Percentiles rank a stretch among this genome's conserved stretches.
These are phyloP conservation scores for Vigna trinervia DNA, from an alignment of 306 rosid species.

Conservation along the genomic window DNA sequence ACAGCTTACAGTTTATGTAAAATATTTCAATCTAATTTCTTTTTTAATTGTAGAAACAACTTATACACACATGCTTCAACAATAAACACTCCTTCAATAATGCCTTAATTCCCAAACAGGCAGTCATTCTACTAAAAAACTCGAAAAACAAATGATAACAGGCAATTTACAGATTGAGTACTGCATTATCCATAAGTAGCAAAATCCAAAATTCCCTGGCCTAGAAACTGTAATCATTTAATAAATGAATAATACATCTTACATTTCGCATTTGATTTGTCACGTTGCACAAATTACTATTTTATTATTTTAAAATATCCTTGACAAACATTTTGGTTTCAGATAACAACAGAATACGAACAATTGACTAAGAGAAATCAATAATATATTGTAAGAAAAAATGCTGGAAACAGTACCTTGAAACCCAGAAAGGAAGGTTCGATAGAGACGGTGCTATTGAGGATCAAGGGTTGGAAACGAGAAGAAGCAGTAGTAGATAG, in stretches of 20 bases:
- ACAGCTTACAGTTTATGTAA: not conserved
- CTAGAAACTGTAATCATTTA: not conserved
- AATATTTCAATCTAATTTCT: not conserved
- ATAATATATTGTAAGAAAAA: not conserved
- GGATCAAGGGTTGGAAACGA: constrained; percentile 50
- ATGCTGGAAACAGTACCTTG: constrained; percentile 51
- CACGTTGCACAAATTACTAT: not conserved
- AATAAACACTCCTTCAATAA: not conserved
- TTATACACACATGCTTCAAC: not conserved
- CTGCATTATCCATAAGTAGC: not conserved
- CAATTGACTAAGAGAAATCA: not conserved
- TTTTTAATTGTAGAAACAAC: not conserved
- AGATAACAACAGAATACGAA: not conserved
- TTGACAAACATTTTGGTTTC: not conserved
- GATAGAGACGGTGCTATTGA: constrained; percentile 37
- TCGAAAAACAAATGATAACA: constrained; percentile 31
- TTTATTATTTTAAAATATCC: not conserved
- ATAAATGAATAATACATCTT: not conserved
- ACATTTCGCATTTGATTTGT: constrained; percentile 16
- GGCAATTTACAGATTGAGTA: constrained; percentile 30
- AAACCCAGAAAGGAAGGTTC: constrained; percentile 47
- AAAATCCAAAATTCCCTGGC: not conserved
- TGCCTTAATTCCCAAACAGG: not conserved
- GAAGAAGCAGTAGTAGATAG: constrained; percentile 53
- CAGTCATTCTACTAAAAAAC: not conserved